Evolutionary conservation across 306 rosid species (phyloP).

Genomic region (Trifolium subterraneum): DNA sequence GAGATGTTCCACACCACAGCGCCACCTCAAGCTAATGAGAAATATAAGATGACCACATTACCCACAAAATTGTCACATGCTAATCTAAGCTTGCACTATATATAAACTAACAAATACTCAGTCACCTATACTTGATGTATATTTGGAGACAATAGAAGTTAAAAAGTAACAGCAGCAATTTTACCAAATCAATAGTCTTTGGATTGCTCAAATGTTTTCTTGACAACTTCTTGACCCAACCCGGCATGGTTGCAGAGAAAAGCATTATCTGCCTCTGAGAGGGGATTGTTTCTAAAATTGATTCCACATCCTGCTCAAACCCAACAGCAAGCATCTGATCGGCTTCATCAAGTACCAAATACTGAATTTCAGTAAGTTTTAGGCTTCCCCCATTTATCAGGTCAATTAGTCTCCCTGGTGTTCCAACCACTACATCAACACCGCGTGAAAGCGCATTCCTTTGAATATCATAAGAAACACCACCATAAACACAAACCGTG

Average conservation of each 20-base stretch:
- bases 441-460: constrained; percentile 90
- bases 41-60: no score
- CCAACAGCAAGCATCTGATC: constrained; percentile 99
- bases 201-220: constrained; percentile 85
- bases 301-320: constrained; percentile 97
- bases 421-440: constrained; percentile 98
- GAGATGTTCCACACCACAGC: no score
- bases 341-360: constrained; percentile 95
- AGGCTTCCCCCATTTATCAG: constrained; percentile 84
- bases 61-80: no score
- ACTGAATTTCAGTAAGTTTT: constrained; percentile 74
- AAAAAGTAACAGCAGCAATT: constrained; percentile 50
- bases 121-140: constrained; percentile 28
- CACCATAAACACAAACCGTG: constrained; percentile 94
- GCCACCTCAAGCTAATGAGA: no score
- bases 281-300: constrained; percentile 77
- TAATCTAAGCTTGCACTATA: background rate
- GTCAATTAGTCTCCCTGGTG: constrained; percentile 97
- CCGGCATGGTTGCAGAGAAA: constrained; percentile 96
- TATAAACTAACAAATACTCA: constrained; percentile 7
- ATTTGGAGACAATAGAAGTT: constrained; percentile 14
- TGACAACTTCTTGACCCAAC: constrained; percentile 89
- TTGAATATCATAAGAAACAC: constrained; percentile 84
- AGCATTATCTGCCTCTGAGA: constrained; percentile 89
- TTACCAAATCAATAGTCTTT: constrained; percentile 94